Evolutionary conservation across 129 eudicot species (phyloP), one percentile per base, ranked within the genome.

Genomic region (Silybum marianum): DNA sequence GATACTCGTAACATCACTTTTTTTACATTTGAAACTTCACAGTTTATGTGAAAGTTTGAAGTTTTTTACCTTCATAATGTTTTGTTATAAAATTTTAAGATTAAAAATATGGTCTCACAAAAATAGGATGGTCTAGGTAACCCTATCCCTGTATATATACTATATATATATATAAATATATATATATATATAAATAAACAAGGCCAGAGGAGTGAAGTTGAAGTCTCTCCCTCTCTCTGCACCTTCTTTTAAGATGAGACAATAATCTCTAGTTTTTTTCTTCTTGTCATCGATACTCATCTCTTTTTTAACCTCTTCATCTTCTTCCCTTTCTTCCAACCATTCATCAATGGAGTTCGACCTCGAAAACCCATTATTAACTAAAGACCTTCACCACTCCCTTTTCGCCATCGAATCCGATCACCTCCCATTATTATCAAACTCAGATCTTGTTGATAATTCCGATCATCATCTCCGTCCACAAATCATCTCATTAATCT

Each of bases 301-400:
- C 79, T 30, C 78, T 76, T 32, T 72, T 81, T 32, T 46, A 69
- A 66, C 68, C 18, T 13, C 63, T 76, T 75, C 76, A 21, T 82
- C 30, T 69, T 62, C 34, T 9, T 40, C 48, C 13, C 11, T 39
- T 9, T 9, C 77, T 21, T 18, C 18, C 77, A 13, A 42, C 16
- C 70, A 21, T 34, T 76, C 69, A 9, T 77, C 87, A 77, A 89
- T 87, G 93, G 90, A 89, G 84, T 80, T 89, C 30, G 83, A 87
- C 85, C 87, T 87, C 13, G 89, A 85, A 78, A 80, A 87, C 66
- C 93, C 93, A 28, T 72, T 90, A 28, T 72, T 90, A 34, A 67
- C 77, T n/a, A 36, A 77, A 2, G 81, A 82, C 34, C 81, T 36
- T 51, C 46, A 58, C 48, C 71, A 46, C 13, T 77, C 78, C 25